Evolutionary conservation across 495 filamentous ascomycete genomes (phyloP).

Genomic region (Pyronema omphalodes): DNA sequence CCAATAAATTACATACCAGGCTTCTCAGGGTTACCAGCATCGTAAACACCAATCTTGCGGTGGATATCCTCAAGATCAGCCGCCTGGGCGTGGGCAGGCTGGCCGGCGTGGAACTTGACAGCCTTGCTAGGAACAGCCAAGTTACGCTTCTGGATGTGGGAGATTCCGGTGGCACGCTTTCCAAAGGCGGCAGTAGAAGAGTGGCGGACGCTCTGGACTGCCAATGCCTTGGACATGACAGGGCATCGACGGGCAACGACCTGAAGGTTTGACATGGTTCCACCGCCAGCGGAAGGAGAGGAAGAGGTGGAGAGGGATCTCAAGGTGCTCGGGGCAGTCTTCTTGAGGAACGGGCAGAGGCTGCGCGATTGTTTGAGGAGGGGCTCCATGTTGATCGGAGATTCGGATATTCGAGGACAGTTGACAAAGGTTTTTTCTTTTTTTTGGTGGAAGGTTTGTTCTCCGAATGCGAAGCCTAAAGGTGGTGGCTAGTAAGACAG

Average conservation of each 20-base stretch:
- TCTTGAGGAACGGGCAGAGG: constrained; percentile 94
- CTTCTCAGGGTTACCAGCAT: constrained; percentile 15
- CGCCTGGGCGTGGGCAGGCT: constrained; percentile 13
- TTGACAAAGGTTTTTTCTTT: neutral
- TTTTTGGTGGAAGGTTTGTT: neutral
- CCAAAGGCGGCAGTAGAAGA: constrained; percentile 19
- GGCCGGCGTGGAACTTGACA: constrained; percentile 8
- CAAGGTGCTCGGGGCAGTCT: constrained; percentile 72
- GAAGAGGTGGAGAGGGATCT: constrained; percentile 68
- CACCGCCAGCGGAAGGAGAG: constrained; percentile 52
- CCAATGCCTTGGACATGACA: constrained; percentile 94
- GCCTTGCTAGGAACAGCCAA: constrained; percentile 24
- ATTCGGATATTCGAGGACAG: neutral
- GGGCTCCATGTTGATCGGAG: constrained; percentile 53
- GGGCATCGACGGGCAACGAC: constrained; percentile 87
- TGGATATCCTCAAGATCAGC: constrained; percentile 18
- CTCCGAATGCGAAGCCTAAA: neutral
- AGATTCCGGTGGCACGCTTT: constrained; percentile 21
- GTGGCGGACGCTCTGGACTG: constrained; percentile 58
- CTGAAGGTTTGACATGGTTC: constrained; percentile 93
- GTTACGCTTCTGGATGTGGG: constrained; percentile 14
- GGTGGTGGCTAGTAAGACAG: neutral
- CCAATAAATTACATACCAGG: neutral
- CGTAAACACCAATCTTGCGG: constrained; percentile 19
- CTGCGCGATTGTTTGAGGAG: constrained; percentile 82